A percentile compares a stretch with the other conserved stretches of the same genome.
Evolutionary conservation across 2,329 filamentous ascomycete species (phyloP).

Genomic region (Aspergillus melleus): DNA sequence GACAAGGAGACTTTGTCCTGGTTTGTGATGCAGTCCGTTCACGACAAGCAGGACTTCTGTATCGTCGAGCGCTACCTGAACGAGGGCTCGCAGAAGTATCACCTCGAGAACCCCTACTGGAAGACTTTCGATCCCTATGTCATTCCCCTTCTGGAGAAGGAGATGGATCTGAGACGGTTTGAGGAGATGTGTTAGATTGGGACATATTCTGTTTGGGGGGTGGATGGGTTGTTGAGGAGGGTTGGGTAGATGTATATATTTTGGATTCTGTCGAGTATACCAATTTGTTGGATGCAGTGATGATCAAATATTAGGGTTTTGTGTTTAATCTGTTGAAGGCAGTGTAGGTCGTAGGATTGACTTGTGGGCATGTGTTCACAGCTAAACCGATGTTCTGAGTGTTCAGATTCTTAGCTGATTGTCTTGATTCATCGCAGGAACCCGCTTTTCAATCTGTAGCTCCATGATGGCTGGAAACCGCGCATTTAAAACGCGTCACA

Average conservation of each 20-base stretch:
- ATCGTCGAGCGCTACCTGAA: conserved; percentile 73
- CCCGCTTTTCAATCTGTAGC: no score
- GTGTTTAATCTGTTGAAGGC: no score
- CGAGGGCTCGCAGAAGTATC: conserved; percentile 61
- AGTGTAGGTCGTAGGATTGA: no score
- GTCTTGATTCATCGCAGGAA: no score
- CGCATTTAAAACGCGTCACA: no score
- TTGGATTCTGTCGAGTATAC: background rate
- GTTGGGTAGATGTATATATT: no score
- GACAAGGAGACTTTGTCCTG: conserved; percentile 70
- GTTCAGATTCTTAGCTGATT: no score
- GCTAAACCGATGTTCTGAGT: no score
- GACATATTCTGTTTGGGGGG: no score
- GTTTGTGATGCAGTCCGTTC: conserved; percentile 75
- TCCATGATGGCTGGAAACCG: no score
- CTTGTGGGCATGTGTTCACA: no score
- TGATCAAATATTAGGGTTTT: no score
- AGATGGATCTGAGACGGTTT: conserved; percentile 68
- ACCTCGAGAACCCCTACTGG: conserved; percentile 71
- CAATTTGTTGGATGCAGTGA: background rate
- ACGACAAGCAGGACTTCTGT: conserved; percentile 68
- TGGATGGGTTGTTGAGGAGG: background rate
- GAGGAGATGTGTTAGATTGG: conserved; percentile 57
- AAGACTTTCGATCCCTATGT: conserved; percentile 76
- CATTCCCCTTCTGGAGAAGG: conserved; percentile 63